Base-by-base conservation (phyloP, 1,284 basidiomycete species). In the Apiotrichum montevideense region DNA sequence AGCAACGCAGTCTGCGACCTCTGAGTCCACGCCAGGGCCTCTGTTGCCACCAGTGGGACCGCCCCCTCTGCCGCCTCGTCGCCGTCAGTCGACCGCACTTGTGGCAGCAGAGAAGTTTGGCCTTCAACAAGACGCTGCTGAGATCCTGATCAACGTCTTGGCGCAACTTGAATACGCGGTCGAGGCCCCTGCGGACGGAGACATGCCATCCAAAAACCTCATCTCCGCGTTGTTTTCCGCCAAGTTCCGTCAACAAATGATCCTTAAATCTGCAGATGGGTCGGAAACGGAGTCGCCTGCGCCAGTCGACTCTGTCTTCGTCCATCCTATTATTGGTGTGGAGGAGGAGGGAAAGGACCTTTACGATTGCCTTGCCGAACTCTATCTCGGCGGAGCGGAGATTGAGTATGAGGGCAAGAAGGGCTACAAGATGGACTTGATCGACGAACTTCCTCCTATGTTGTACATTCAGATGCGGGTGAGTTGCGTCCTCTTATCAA, bases 121-220 rank as follows among this genome's bases (percentile, higher is more conserved):
- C n/a, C 87, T 89, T 63, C 95, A 98, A 69, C 95, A 98, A 70
- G 95, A 98, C 72, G 94, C 98, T 2, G 88, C 94, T 0, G 95
- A 98, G 77, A 97, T 95, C 74, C 89, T 98, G 84, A 94, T 98
- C 77, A 98, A 98, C 68, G 94, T 95, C 77, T 87, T 98, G 80
- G 96, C 96, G 77, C 96, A 98, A 76, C 90, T 98, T 57, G 94
- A 99, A 75, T 88, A 90, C 8, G 94, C 93, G 0, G 75, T 97
- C 47, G 86, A 87, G 11, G 75, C 84, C 58, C 79, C 73, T 32
- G 63, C 63, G 15, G 65, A 78, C 1, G 79, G 82, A 46, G 37
- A 49, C 35, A 59, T 57, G 15, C 52, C 61, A 42, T 54, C 84
- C 82, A 70, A 81, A 79, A 44, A 91, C 65, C 80, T 94, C 9